These are phyloP conservation scores for Fistulinella prunicolor DNA, from an alignment of 768 basidiomycete species.

Conservation along the genomic window DNA sequence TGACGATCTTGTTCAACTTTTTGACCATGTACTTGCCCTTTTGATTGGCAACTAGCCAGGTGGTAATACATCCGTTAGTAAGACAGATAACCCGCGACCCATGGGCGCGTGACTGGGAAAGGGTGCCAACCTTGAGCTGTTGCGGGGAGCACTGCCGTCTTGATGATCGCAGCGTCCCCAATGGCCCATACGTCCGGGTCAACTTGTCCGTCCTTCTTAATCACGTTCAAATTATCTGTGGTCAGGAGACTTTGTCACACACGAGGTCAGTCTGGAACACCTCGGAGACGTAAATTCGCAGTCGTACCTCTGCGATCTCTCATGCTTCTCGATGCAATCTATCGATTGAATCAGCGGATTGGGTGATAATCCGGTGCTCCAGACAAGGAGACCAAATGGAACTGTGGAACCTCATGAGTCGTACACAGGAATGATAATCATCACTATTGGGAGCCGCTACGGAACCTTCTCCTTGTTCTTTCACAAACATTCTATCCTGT, in stretches of 20 bases:
- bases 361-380: constrained; percentile 83
- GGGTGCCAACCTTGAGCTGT: constrained; percentile 70
- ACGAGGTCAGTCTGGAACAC: constrained; percentile 15
- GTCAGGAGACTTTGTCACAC: constrained; percentile 39
- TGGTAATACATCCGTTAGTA: constrained; percentile 5
- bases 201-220: constrained; percentile 49
- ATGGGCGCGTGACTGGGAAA: constrained; percentile 12
- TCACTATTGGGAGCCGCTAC: constrained; percentile 5
- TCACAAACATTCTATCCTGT: constrained; percentile 65
- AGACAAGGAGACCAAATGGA: constrained; percentile 78
- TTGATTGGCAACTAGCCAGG: constrained; percentile 63
- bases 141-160: constrained; percentile 62
- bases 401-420: constrained; percentile 41
- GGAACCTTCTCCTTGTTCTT: constrained; percentile 68
- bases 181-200: constrained; percentile 77
- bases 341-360: constrained; percentile 74
- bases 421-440: neutral
- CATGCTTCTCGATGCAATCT: constrained; percentile 56
- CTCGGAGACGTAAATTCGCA: constrained; percentile 24
- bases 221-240: constrained; percentile 58
- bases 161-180: constrained; percentile 70
- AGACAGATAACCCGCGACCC: constrained; percentile 24
- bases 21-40: constrained; percentile 67
- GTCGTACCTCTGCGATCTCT: constrained; percentile 50
- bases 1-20: constrained; percentile 62